Base-by-base conservation (phyloP, 768 basidiomycete species). In the Naganishia vaughanmartiniae region DNA sequence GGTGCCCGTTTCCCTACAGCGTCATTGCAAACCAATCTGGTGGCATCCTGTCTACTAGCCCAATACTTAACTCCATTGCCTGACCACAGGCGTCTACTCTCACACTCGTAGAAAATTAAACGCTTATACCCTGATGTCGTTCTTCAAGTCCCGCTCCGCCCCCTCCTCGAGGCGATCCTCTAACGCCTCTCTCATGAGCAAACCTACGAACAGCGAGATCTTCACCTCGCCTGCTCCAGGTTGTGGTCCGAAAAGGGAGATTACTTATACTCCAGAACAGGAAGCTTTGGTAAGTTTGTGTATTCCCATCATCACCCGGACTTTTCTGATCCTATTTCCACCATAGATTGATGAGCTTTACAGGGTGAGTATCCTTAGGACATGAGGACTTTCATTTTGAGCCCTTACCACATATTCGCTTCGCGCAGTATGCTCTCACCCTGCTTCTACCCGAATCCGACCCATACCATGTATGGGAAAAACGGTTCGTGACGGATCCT, bases 381-480 rank as follows among this genome's bases (percentile, higher is more conserved):
- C 21, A 12, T 14, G 21, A 36, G 26, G 45, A 11, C 34, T 45
- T 31, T 2, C 28, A 33, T 31, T 39, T 36, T 36, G 5, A 51
- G 31, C 28, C 36, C 54, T 34, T 28, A 33, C 5, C 26, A 0
- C 3, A 65, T 45, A 36, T 33, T 39, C 19, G 24, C 54, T 45
- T 34, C 30, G 24, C 73, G 24, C 73, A 93, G 91, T 90, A 90
- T 74, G 87, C 90, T 33, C 75, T 86, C 28, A 83, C 86, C n/a
- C 82, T 90, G 48, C 76, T 85, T 5, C 84, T 93, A 4, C 89
- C 90, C 3, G 74, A 84, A 45, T 84, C 85, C 15, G 90, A 94
- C 76, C 81, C 88, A 9, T 93, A 93, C 76, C 77, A 87, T 70
- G 83, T 84, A 60, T 92, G 90, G 90, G 92, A 94, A 80, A 79